Percentiles rank a stretch among this genome's conserved stretches.
Conservation (phyloP, 495 filamentous ascomycete genomes). For the Xylaria cubensis region DNA sequence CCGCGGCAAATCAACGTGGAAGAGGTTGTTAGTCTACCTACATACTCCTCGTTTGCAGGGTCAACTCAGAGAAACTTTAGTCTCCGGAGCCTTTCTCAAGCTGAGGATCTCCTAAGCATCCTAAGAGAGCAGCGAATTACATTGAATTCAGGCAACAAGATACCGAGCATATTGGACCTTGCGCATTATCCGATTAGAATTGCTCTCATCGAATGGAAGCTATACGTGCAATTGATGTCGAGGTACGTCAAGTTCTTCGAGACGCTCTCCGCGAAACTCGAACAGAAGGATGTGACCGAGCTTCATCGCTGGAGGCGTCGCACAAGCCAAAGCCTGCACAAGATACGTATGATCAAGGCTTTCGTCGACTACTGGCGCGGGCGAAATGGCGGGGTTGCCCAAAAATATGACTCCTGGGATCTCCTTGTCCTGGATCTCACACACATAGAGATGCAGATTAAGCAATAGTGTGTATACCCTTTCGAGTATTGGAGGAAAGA, state of each 20-base stretch:
- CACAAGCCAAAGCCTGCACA: slow-evolving; percentile 2
- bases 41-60: neutral
- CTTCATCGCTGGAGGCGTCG: slow-evolving; percentile 2
- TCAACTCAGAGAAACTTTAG: neutral
- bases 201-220: neutral
- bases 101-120: neutral
- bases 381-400: neutral
- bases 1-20: neutral
- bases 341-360: neutral
- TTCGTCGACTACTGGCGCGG: neutral
- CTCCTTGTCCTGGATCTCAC: neutral
- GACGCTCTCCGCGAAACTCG: neutral
- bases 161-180: neutral
- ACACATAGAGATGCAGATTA: neutral
- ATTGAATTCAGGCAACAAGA: neutral
- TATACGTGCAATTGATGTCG: neutral
- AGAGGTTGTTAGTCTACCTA: neutral
- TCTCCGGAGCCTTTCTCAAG: neutral
- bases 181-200: neutral
- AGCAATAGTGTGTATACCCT: neutral
- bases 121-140: neutral
- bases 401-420: neutral
- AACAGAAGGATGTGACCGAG: neutral
- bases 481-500: neutral
- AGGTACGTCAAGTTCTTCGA: slow-evolving; percentile 4